phyloP scores from a whole-genome alignment of 1,284 basidiomycete species.

The Albatrellus sp. region DNA sequence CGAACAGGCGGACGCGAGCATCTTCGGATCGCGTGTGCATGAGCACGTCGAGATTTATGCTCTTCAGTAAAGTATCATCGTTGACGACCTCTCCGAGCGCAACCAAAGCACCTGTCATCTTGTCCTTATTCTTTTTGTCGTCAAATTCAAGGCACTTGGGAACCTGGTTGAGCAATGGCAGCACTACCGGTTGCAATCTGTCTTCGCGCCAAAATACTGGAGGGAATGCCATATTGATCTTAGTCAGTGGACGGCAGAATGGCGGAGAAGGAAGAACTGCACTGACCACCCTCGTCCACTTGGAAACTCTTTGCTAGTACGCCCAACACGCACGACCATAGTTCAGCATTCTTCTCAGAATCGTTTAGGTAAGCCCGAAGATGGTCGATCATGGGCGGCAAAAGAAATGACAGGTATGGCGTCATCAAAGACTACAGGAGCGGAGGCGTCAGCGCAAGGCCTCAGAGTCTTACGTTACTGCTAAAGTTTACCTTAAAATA shows the following conservation, averaged over 20 bases:
- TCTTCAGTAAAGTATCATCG: slow-evolving; percentile 62
- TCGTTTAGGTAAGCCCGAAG: slow-evolving; percentile 37
- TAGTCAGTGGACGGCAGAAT: not conserved
- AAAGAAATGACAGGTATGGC: slow-evolving; percentile 76
- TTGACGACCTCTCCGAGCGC: slow-evolving; percentile 43
- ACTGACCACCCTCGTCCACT: slow-evolving; percentile 73
- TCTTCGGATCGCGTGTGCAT: slow-evolving; percentile 82
- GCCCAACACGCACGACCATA: slow-evolving; percentile 61
- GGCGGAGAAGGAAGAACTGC: not conserved
- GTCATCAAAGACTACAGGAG: slow-evolving; percentile 64
- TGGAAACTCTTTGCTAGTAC: slow-evolving; percentile 62
- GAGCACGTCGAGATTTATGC: slow-evolving; percentile 74
- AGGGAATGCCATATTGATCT: not conserved
- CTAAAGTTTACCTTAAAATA: slow-evolving; percentile 64
- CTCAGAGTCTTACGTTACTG: not conserved
- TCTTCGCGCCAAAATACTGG: slow-evolving; percentile 84
- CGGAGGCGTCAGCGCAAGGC: not conserved
- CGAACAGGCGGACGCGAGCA: slow-evolving; percentile 49
- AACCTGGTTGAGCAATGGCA: slow-evolving; percentile 55
- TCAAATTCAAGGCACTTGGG: slow-evolving; percentile 31
- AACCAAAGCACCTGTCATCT: slow-evolving; percentile 33
- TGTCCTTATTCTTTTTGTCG: slow-evolving; percentile 19
- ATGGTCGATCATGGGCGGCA: slow-evolving; percentile 58
- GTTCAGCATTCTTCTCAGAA: slow-evolving; percentile 19
- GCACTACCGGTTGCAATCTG: slow-evolving; percentile 51